Percentiles rank a stretch among this genome's conserved stretches.
phyloP scores from a whole-genome alignment of 495 filamentous ascomycete species.

The Margaritispora aquatica region DNA sequence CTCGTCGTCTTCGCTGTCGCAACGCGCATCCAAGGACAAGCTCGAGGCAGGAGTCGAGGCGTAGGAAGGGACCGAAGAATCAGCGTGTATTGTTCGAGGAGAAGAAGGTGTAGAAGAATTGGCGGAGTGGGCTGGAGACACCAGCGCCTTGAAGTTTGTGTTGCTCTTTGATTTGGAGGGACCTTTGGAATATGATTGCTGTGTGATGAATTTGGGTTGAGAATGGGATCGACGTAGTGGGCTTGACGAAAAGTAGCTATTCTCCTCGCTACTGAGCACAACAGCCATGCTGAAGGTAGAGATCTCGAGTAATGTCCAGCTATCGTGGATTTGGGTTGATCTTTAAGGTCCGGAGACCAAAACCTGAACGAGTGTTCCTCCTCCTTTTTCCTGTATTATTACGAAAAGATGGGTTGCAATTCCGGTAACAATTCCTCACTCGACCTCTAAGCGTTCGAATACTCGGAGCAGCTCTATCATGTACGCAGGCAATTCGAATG shows the following conservation, averaged over 20 bases:
- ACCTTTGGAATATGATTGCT: constrained; percentile 12
- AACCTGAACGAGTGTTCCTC: not conserved
- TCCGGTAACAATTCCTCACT: constrained; percentile 7
- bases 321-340: not conserved
- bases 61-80: constrained; percentile 21
- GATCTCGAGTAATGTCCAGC: not conserved
- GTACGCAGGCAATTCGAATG: not conserved
- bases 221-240: constrained; percentile 20
- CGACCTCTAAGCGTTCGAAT: constrained; percentile 1
- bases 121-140: constrained; percentile 16
- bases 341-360: constrained; percentile 12
- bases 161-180: constrained; percentile 17
- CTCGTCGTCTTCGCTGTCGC: constrained; percentile 40
- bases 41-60: constrained; percentile 51
- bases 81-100: constrained; percentile 18
- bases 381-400: not conserved
- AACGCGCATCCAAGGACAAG: constrained; percentile 52
- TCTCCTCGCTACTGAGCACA: constrained; percentile 20
- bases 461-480: constrained; percentile 9
- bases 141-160: constrained; percentile 9
- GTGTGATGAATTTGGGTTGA: constrained; percentile 18
- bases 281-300: constrained; percentile 18
- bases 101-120: constrained; percentile 17
- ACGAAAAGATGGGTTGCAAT: not conserved
- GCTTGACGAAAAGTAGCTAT: constrained; percentile 18